Evolutionary conservation across 2,329 filamentous ascomycete species (phyloP), one percentile per base, ranked within the genome.

Genomic region (Colletotrichum somersetense): DNA sequence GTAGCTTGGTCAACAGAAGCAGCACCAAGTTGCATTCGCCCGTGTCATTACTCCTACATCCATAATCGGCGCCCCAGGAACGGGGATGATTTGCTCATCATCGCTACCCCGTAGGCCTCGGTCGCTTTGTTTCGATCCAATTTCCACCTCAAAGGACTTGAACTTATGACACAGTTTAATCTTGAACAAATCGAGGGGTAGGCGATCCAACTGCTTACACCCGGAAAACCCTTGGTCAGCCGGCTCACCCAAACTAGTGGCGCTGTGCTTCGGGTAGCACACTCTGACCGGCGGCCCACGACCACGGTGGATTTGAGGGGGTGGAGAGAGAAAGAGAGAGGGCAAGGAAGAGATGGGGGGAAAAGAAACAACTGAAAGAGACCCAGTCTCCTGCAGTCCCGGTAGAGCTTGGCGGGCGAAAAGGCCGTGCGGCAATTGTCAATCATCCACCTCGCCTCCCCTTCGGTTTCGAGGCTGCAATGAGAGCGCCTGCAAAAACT

Each of bases 261-360:
- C 65, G 57, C 58, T 48, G 58, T 59, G 44, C 58, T 33, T 68
- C 58, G 69, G 65, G 65, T 72, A 63, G 44, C 52, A 72, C 42
- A 65, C 57, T 59, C 20, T 35, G 50, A 44, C 69, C 46, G 46
- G 58, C 52, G 46, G 58, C 52, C 38, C 30, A 63, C 46, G 52
- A 53, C 69, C 61, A 64, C 58, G 44, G 44, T 46, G 65, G 58
- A 59, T 52, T 59, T 30, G 53, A 62, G 33, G 52, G 26, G 26
- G 33, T 11, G 5, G 53, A 16, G 11, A 30, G 50, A 33, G 50
- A 53, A 18, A 53, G 23, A 53, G 14, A 53, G 14, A 53, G 14
- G 16, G 3, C 1, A 8, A 55, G 55, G 55, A 40, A 53, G 57
- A 50, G 33, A 30, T 11, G 6, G 14, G 23, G 33, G 53, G 59